Evolutionary conservation across 164 flowering plant genomes (phyloP).

Genomic region (Piper betle): DNA sequence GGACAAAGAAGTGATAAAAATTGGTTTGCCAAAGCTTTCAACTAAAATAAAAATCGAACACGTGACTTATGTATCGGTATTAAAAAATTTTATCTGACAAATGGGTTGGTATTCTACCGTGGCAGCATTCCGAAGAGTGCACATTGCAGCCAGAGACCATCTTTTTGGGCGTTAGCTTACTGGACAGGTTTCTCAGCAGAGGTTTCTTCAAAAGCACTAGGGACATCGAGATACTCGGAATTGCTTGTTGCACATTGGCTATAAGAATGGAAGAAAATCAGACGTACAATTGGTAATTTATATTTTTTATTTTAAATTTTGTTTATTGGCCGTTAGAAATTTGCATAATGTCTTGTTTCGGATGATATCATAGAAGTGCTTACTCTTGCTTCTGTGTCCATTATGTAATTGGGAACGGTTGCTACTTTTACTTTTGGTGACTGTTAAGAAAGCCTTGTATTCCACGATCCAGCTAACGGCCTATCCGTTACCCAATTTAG

Average conservation of each 20-base stretch:
- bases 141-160: constrained; percentile 62
- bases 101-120: background rate
- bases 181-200: constrained; percentile 62
- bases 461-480: background rate
- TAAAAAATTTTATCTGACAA: no score
- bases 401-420: no score
- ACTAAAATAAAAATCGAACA: no score
- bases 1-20: no score
- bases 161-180: constrained; percentile 62
- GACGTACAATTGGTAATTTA: constrained; percentile 55
- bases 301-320: background rate
- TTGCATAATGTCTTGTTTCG: no score
- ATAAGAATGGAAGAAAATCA: constrained; percentile 93
- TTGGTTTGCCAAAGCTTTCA: no score
- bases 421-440: no score
- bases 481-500: background rate
- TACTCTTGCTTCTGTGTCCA: no score
- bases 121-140: constrained; percentile 41
- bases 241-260: constrained; percentile 81
- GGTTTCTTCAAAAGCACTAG: constrained; percentile 59
- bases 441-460: no score
- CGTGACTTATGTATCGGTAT: background rate
- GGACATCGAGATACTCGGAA: constrained; percentile 61
- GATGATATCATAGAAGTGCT: no score
- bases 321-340: no score